Base-by-base conservation (phyloP, 2,329 filamentous ascomycete species). In the Aspergillus intermedius region DNA sequence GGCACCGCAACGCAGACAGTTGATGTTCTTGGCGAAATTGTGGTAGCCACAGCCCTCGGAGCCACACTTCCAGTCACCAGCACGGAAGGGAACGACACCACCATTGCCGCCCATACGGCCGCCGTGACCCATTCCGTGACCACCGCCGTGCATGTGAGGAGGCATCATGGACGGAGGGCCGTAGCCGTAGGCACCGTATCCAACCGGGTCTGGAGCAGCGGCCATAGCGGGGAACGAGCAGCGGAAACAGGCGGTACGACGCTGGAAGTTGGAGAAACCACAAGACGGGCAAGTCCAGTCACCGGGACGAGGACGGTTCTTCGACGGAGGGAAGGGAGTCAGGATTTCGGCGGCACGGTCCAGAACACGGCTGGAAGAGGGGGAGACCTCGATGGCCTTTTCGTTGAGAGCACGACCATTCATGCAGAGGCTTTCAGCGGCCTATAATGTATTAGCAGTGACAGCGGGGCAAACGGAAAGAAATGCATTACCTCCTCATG, bases 211-310 rank as follows among this genome's bases (percentile, higher is more conserved):
- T 32, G 86, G 87, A 13, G 83, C 86, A 32, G 86, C 83, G 54
- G 86, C 86, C 70, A 94, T 89, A 22, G 93, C 91, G n/a, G 93
- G 91, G 82, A 94, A 98, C 1, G 91, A 96, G 77, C 93, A 98
- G 61, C 93, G 87, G 86, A 98, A 98, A 73, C 93, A 98, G 46
- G 91, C 93, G 15, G 93, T 97, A 60, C 93, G 88, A 62, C 93
- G 88, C 74, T 98, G 93, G 77, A 98, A 98, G 79, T 98, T 98
- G 63, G 90, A 96, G 76, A 98, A 98, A 52, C 93, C 93, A 65
- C 93, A 98, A 46, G 91, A 96, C 42, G 93, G 93, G 77, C 93
- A 98, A 51, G 91, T 97, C 93, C 93, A 98, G 72, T 98, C 93
- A 68, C 93, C 93, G 35, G 93, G 93, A 49, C 93, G 87, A 53